Evolutionary conservation across 805 yeast species (phyloP).

Genomic region (Suhomyces pyralidae): DNA sequence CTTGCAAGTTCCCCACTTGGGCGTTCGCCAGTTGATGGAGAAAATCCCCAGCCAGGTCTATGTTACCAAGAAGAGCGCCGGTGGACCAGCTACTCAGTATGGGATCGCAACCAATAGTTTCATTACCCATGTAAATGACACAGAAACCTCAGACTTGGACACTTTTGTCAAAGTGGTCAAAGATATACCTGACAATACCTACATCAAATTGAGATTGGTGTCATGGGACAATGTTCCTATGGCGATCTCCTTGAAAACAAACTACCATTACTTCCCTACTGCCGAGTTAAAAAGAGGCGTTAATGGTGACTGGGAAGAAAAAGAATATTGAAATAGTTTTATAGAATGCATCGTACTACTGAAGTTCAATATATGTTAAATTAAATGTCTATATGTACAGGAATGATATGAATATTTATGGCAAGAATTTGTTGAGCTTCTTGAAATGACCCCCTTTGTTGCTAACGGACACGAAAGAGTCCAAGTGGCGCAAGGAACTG

Average conservation of each 20-base stretch:
- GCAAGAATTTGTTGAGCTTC: conserved; percentile 53
- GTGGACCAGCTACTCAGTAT: conserved; percentile 85
- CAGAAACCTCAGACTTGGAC: conserved; percentile 65
- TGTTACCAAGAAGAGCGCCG: conserved; percentile 67
- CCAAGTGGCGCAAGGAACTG: conserved; percentile 54
- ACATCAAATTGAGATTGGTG: conserved; percentile 75
- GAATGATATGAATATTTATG: conserved; percentile 15
- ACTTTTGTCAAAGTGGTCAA: conserved; percentile 66
- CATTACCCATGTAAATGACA: conserved; percentile 84
- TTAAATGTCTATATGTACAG: conserved; percentile 1
- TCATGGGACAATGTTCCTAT: conserved; percentile 84
- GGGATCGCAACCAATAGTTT: conserved; percentile 76
- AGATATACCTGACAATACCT: conserved; percentile 71
- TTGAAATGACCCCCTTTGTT: conserved; percentile 53
- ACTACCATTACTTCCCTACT: conserved; percentile 85
- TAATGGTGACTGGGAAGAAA: conserved; percentile 47
- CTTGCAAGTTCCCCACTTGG: conserved; percentile 87
- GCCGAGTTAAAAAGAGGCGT: conserved; percentile 51
- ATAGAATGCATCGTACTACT: not conserved
- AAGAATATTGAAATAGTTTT: conserved; percentile 24
- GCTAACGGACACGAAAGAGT: conserved; percentile 55
- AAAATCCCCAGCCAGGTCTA: conserved; percentile 81
- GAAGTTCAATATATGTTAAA: not conserved
- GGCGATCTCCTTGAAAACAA: conserved; percentile 82
- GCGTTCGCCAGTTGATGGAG: conserved; percentile 80